Evolutionary conservation across 2,329 filamentous ascomycete genomes (phyloP), one percentile per base, ranked within the genome.

Genomic region (Leptographium lundbergii): DNA sequence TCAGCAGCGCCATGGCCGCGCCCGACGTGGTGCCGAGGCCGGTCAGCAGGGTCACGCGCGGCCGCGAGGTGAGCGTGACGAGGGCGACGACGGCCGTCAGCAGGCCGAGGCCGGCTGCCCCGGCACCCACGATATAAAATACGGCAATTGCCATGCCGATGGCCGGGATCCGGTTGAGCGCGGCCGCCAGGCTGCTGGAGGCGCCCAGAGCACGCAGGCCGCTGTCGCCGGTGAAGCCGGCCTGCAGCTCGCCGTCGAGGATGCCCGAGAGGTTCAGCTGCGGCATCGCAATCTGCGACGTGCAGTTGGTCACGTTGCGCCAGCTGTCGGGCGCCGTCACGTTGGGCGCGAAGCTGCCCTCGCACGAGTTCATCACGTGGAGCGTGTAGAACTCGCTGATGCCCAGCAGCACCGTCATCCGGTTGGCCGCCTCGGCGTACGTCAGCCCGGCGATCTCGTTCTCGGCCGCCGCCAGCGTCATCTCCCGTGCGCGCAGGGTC

Each of bases 151-250:
- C 73, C n/a, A 76, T 67, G 5, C 81, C 71, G n/a, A 74, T 69
- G 19, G 67, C 66, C 65, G 81, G 80, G 66, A 81, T 69, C n/a
- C 72, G 68, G 67, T 78, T 70, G 63, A 82, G 66, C n/a, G 73
- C 73, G 50, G 74, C 67, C 60, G 76, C 72, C 60, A 82, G 71
- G 36, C 69, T 69, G 7, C 72, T 63, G 17, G 75, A 74, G 65
- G 76, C 73, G 60, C 74, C 67, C n/a, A 81, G 68, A 56, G 76
- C 72, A 62, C 71, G 69, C 24, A 79, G 69, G 58, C 71, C 74
- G 63, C 80, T 62, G 59, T 74, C 61, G 24, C 79, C 65, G 13
- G 74, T 74, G 50, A 63, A 59, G 27, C 32, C 27, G 19, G 53
- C 47, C 45, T 68, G 63, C 47, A 81, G 72, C 61, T 80, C 71